Evolutionary conservation across 371 early-diverging fungal genomes (phyloP).

Genomic region (Rhizopus delemar): DNA sequence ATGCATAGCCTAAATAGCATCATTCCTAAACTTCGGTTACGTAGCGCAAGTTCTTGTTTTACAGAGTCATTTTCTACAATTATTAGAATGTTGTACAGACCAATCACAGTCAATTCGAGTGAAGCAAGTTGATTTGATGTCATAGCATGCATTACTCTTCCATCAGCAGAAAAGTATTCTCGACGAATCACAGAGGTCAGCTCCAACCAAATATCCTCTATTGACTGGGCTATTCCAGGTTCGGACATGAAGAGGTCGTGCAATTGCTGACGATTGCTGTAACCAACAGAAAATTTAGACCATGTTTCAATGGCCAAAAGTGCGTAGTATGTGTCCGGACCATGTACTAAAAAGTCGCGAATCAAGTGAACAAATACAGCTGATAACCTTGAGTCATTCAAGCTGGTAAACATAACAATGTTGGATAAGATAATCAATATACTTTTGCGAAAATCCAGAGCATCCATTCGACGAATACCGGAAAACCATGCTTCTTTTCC

Average conservation of each 20-base stretch:
- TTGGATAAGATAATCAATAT: conserved; percentile 57
- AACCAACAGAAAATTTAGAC: conserved; percentile 59
- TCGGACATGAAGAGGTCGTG: conserved; percentile 34
- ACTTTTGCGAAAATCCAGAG: conserved; percentile 62
- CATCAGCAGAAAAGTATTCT: conserved; percentile 44
- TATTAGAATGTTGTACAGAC: conserved; percentile 54
- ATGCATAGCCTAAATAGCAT: conserved; percentile 54
- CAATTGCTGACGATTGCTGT: conserved; percentile 55
- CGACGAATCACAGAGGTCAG: conserved; percentile 37
- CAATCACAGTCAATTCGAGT: conserved; percentile 57
- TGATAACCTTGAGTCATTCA: conserved; percentile 39
- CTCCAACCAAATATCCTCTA: conserved; percentile 44
- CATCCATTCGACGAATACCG: conserved; percentile 50
- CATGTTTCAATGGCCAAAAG: conserved; percentile 57
- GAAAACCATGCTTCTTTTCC: conserved; percentile 45
- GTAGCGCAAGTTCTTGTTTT: conserved; percentile 38
- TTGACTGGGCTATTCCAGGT: conserved; percentile 8
- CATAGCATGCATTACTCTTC: conserved; percentile 51
- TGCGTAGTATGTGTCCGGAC: conserved; percentile 61
- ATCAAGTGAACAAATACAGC: conserved; percentile 46
- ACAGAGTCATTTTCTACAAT: conserved; percentile 41
- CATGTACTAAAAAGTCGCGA: conserved; percentile 55
- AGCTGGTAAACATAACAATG: conserved; percentile 43
- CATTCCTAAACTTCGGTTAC: conserved; percentile 46
- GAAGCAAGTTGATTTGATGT: conserved; percentile 55